Evolutionary conservation across 1,284 basidiomycete genomes (phyloP).

Genomic region (Moniliella sp.): DNA sequence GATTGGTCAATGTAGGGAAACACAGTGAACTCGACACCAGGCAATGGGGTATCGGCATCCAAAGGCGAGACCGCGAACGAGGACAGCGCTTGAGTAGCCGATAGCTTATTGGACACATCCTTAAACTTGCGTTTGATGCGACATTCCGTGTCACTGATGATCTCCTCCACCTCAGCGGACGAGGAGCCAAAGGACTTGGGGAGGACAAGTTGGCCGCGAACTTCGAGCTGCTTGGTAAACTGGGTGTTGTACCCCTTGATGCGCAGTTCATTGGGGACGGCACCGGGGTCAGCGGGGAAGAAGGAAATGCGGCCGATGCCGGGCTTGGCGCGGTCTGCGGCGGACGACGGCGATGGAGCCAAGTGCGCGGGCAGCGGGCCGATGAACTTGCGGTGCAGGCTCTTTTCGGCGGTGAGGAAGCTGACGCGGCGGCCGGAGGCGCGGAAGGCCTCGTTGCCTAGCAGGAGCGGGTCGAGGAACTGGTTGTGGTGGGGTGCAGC

Average conservation of each 20-base stretch:
- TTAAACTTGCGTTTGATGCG: conserved; percentile 45
- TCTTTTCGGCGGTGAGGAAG: conserved; percentile 80
- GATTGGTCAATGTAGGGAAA: conserved; percentile 53
- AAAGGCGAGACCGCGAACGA: conserved; percentile 2
- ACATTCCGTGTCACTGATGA: conserved; percentile 65
- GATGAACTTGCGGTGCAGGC: conserved; percentile 57
- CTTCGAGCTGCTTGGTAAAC: conserved; percentile 55
- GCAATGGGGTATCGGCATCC: not conserved
- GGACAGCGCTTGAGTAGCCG: conserved; percentile 4
- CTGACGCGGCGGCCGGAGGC: conserved; percentile 65
- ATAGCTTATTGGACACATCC: conserved; percentile 2
- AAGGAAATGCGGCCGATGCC: conserved; percentile 56
- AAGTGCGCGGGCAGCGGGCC: too few species aligned
- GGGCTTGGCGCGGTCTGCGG: conserved; percentile 62
- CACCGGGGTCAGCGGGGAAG: conserved; percentile 43
- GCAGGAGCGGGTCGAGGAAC: conserved; percentile 82
- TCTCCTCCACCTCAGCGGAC: conserved; percentile 62
- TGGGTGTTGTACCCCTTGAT: conserved; percentile 58
- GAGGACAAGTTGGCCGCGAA: conserved; percentile 68
- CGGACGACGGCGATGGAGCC: too few species aligned
- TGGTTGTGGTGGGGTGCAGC: conserved; percentile 92
- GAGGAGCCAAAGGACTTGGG: conserved; percentile 59
- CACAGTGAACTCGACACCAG: conserved; percentile 22
- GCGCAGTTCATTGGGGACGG: too few species aligned
- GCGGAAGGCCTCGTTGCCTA: conserved; percentile 61